Evolutionary conservation across 768 basidiomycete species (phyloP).

Genomic region (Mycena galericulata): DNA sequence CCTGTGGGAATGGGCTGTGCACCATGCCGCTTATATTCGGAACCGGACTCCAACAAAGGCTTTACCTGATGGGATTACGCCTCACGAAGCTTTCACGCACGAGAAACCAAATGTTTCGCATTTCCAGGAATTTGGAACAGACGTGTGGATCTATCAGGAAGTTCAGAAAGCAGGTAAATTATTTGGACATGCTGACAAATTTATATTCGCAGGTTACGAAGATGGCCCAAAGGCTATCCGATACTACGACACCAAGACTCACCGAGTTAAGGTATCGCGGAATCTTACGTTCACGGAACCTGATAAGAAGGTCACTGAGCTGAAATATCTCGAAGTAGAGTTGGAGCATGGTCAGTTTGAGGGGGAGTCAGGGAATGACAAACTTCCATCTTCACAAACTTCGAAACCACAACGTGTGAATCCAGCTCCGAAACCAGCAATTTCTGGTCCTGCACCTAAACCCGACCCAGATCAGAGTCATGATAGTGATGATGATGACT

Average conservation of each 20-base stretch:
- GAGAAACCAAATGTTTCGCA: slow-evolving; percentile 26
- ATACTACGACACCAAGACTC: too few species aligned
- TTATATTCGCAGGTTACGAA: slow-evolving; percentile 21
- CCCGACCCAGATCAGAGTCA: too few species aligned
- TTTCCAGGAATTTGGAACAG: slow-evolving; percentile 21
- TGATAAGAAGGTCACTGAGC: too few species aligned
- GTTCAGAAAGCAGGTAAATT: slow-evolving; percentile 16
- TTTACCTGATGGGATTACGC: slow-evolving; percentile 4
- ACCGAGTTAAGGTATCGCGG: too few species aligned
- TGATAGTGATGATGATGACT: too few species aligned
- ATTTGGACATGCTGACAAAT: not conserved
- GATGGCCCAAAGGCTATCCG: slow-evolving; percentile 15
- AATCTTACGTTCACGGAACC: too few species aligned
- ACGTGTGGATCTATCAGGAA: slow-evolving; percentile 26
- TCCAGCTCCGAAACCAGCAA: too few species aligned
- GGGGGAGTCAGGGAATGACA: too few species aligned
- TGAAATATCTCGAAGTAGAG: not conserved
- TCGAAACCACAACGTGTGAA: too few species aligned
- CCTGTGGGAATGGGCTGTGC: slow-evolving; percentile 39
- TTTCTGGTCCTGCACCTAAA: too few species aligned
- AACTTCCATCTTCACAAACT: too few species aligned
- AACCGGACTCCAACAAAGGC: slow-evolving; percentile 31
- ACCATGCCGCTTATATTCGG: slow-evolving; percentile 37
- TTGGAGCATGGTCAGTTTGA: too few species aligned
- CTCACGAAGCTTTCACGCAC: slow-evolving; percentile 13